phyloP scores from a whole-genome alignment of 371 early-diverging fungal genomes.

The Mucor irregularis region DNA sequence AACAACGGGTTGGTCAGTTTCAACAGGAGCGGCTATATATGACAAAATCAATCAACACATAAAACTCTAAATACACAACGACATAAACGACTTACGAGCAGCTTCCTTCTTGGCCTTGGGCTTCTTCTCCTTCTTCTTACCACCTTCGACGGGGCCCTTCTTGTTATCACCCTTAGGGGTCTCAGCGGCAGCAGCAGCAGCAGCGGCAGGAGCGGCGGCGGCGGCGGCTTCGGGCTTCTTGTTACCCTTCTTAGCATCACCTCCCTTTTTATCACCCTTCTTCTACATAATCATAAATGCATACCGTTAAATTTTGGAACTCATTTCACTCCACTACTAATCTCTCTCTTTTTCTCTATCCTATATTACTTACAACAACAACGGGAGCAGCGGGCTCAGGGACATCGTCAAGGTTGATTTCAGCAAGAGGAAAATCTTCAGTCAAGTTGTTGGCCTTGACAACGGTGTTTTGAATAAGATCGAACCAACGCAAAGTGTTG shows the following conservation, averaged over 20 bases:
- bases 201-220: slow-evolving; percentile 29
- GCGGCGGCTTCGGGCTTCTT: slow-evolving; percentile 41
- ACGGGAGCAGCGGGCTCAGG: slow-evolving; percentile 50
- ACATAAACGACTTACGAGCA: slow-evolving; percentile 24
- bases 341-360: not conserved
- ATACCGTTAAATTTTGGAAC: too few relatives aligned
- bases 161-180: slow-evolving; percentile 43
- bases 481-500: slow-evolving; percentile 77
- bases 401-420: slow-evolving; percentile 61
- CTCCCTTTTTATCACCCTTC: slow-evolving; percentile 36
- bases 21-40: slow-evolving; percentile 43
- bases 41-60: not conserved
- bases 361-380: slow-evolving; percentile 28
- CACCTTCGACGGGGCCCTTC: slow-evolving; percentile 23
- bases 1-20: slow-evolving; percentile 60
- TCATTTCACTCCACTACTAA: not conserved
- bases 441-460: slow-evolving; percentile 44
- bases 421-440: slow-evolving; percentile 52
- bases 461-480: slow-evolving; percentile 70
- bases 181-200: not conserved
- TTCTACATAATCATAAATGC: slow-evolving; percentile 10
- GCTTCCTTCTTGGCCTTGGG: slow-evolving; percentile 55
- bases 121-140: slow-evolving; percentile 61
- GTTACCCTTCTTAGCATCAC: slow-evolving; percentile 29
- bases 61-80: not conserved